Base-by-base conservation (phyloP, 495 filamentous ascomycete genomes). In the Talaromyces liani region DNA sequence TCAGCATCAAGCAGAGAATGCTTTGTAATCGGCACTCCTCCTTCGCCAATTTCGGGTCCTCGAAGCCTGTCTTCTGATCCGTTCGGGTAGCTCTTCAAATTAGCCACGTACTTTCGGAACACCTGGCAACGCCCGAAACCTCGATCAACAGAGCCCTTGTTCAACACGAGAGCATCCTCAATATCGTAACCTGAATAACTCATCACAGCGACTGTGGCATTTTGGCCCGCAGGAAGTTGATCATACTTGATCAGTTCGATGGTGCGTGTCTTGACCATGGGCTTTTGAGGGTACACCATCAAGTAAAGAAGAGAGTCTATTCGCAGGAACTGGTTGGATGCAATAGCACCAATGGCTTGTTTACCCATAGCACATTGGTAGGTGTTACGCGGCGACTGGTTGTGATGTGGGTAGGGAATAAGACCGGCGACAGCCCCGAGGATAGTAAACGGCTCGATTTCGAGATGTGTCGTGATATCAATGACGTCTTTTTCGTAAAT, bases 361-460 rank as follows among this genome's bases (percentile, higher is more conserved):
- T 99, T 99, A 81, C 94, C 94, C 94, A 99, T 99, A 75, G 94
- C 94, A 74, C 95, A 97, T 78, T 98, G 94, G 71, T 99, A 99
- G 7, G 94, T 99, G 72, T 99, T 99, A 78, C 94, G 87, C 8
- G 94, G 94, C 4, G 94, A 99, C 74, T 99, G 94, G 74, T 99
- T 99, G 80, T 99, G 94, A 76, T 99, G 95, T 10, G 94, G 94
- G 70, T 97, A 99, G 4, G 94, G 94, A 68, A 99, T 98, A 22
- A 99, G 80, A 45, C 94, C 93, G 41, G 94, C 94, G 36, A 98
- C 95, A 27, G 94, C 95, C n/a, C 94, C 94, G 33, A 99, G 87
- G 51, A 98, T 89, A 1, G 95, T 98, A 73, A 97, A 98, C 1
- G 94, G 94, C 72, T 98, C 95, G 60, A 99, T 97, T 71, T 99